Evolutionary conservation across 768 basidiomycete genomes (phyloP), one percentile per base, ranked within the genome.

Genomic region (Pleurotus djamor): DNA sequence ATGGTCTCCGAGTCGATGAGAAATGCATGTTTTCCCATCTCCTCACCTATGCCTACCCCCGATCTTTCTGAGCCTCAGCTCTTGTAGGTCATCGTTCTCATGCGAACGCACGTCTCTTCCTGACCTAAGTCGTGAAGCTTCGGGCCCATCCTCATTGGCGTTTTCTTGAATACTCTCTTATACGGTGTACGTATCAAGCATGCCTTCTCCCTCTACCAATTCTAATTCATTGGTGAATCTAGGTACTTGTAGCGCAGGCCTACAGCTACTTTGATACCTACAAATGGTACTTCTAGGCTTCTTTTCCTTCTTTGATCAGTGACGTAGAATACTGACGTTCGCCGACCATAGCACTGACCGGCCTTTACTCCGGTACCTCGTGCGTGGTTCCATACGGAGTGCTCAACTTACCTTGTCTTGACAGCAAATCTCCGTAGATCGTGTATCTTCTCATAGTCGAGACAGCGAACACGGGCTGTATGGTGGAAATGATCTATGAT

Each of bases 121-220:
- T 28, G 21, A 43, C 9, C n/a, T 43, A 9, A n/a, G 41, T 43
- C 10, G 10, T 43, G 41, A 16, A 52, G 59, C 12, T 62, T 48
- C 35, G 59, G 61, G 21, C 61, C 63, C 16, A 57, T 64, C 52
- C 59, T 64, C 33, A 55, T 63, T 32, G 64, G 64, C 34, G 60
- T 60, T 13, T 64, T 58, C 49, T 33, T 65, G 34, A 65, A 57
- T 44, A 55, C 52, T 49, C 44, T 56, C 17, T 59, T 59, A 37
- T 65, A 55, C 57, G 63, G 57, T 47, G 64, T 65, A 36, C 52
- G 28, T 51, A 54, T 69, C 13, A 59, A 71, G 2, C 71, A 70
- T 72, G 13, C 21, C 63, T 47, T 8, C 21, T 48, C 47, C 8
- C 8, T 14, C 8, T 48, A 12, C 21, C 21, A n/a, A 48, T 12